Conservation (phyloP, 805 yeast species). For the Cyberlindnera veronae region DNA sequence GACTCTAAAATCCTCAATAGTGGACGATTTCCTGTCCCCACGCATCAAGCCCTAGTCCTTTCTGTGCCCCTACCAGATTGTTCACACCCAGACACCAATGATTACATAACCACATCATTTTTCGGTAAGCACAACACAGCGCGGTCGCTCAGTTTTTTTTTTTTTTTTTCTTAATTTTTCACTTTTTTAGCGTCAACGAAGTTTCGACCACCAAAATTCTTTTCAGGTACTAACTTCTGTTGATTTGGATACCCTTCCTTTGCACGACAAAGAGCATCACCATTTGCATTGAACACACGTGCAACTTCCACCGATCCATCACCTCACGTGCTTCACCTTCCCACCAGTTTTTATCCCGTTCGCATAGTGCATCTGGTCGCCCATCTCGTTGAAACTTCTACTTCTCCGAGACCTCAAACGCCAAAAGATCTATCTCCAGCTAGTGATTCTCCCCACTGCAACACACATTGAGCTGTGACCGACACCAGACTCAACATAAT, state of each 20-base stretch:
- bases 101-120: background rate
- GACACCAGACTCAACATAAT: conserved; percentile 1
- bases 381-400: no score
- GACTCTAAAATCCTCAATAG: no score
- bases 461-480: background rate
- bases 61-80: background rate
- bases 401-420: no score
- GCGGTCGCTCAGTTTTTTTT: background rate
- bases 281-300: no score
- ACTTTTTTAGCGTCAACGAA: conserved; percentile 10
- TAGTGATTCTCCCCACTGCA: background rate
- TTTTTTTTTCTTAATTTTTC: conserved; percentile 5
- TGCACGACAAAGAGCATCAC: no score
- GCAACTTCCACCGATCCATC: no score
- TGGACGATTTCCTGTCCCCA: no score
- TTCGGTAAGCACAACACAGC: conserved; percentile 4
- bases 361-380: no score
- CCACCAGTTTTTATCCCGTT: no score
- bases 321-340: no score
- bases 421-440: background rate
- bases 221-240: background rate
- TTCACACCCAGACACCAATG: conserved; percentile 5
- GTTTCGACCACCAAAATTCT: conserved; percentile 7
- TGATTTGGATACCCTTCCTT: background rate
- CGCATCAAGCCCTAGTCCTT: no score